Base-by-base conservation (phyloP, 208 protist genomes). In the Porcisia hertigi region DNA sequence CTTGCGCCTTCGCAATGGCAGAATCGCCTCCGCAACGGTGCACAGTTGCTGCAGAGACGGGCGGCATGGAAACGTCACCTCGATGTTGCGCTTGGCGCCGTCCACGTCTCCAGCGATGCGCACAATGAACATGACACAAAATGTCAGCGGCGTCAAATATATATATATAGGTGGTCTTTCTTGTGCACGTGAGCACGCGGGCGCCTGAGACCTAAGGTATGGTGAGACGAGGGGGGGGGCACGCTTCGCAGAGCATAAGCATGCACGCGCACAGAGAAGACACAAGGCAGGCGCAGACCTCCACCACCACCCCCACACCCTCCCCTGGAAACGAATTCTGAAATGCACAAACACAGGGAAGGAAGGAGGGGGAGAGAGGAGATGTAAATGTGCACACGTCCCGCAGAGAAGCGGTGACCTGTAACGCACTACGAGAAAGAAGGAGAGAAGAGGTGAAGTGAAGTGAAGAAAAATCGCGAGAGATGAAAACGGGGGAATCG, bases 41-140 rank as follows among this genome's bases (percentile, higher is more conserved):
- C 76, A 79, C 41, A 97, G 66, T n/a, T 85, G 81, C 71, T 89
- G 83, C 25, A 97, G 69, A 7, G 89, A 78, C 16, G 91, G 91
- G 14, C 64, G 76, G 11, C n/a, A 39, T n/a, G 63, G 57, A 54
- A 94, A 97, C 25, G 82, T 73, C 23, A 95, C 69, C 47, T 82
- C 76, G 53, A 93, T 69, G 83, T 94, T 93, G 57, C 71, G 74
- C 63, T 69, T 79, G 52, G 47, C 63, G 30, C 78, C 63, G 7
- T 20, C n/a, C 36, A 76, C 75, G 43, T 80, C 75, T 3, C 77
- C 79, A 14, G 83, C 82, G 43, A 85, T 82, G n/a, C 80, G 67
- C 49, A 84, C 62, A 25, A 81, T 41, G 52, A 94, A 86, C 34
- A 85, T 64, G 72, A 81, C 86, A 6, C 5, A 34, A 36, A 52